A percentile compares a stretch with the other conserved stretches of the same genome.
Conservation (phyloP, 441 rosid species). For the Populus hybrid region DNA sequence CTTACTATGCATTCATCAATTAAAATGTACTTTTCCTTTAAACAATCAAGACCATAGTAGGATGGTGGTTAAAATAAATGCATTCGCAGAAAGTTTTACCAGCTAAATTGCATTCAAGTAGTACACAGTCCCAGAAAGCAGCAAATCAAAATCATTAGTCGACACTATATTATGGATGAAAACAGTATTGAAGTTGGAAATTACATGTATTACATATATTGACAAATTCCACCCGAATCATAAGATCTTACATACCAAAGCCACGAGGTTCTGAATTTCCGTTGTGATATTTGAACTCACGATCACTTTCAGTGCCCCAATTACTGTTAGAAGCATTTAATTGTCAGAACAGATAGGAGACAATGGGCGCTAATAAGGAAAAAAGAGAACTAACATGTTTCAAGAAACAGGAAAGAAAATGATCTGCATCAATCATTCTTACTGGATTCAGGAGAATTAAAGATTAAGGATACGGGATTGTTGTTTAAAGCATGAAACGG, state of each 20-base stretch:
- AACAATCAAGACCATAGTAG: too few relatives aligned
- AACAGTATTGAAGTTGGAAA: neutral
- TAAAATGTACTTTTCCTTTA: too few relatives aligned
- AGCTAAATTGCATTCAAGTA: neutral
- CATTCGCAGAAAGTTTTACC: neutral
- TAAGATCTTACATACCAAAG: slow-evolving; percentile 52
- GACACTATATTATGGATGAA: neutral
- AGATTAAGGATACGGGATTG: neutral
- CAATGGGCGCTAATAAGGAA: neutral
- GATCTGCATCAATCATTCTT: slow-evolving; percentile 18
- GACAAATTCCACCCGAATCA: neutral
- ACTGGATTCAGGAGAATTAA: slow-evolving; percentile 50
- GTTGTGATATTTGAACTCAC: slow-evolving; percentile 82
- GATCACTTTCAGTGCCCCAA: slow-evolving; percentile 92
- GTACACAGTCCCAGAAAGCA: neutral
- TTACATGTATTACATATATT: neutral
- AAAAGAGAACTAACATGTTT: neutral
- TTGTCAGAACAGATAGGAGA: slow-evolving; percentile 16
- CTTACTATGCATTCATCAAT: neutral
- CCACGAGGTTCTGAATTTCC: slow-evolving; percentile 95
- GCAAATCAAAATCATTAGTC: neutral
- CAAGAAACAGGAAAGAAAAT: neutral
- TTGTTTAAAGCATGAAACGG: neutral
- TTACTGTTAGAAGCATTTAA: slow-evolving; percentile 48
- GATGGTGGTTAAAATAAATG: neutral